Evolutionary conservation across 163 green algal species (phyloP).

Genomic region (Scenedesmus sp.): DNA sequence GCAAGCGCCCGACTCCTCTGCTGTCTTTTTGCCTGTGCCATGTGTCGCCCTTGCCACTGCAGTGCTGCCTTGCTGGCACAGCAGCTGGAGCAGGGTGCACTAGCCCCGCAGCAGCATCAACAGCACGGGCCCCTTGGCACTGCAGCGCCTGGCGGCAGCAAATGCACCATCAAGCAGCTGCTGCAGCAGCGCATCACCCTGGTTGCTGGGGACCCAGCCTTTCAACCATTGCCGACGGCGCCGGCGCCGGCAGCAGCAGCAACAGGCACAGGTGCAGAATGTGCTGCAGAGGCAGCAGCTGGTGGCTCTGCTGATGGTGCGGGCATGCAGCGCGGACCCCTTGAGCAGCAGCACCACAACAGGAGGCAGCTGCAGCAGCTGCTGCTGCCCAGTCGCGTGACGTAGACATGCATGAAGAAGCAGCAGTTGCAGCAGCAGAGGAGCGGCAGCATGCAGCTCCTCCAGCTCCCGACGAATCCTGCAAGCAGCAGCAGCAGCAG

Average conservation of each 20-base stretch:
- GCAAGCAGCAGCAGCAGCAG: background rate
- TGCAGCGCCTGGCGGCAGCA: background rate
- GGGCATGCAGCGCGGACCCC: background rate
- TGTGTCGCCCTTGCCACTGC: background rate
- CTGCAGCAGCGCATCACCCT: background rate
- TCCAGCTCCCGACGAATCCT: background rate
- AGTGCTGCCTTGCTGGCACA: background rate
- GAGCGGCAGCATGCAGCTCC: background rate
- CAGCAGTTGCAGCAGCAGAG: background rate
- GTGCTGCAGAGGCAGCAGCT: background rate
- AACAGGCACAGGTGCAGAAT: background rate
- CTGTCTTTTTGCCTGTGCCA: background rate
- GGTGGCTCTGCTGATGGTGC: background rate
- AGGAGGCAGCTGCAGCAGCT: background rate
- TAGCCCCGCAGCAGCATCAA: background rate
- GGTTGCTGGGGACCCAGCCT: background rate
- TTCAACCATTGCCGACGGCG: too few species aligned
- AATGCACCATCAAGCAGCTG: background rate
- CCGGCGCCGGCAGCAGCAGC: slow-evolving; percentile 7
- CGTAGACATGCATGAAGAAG: background rate
- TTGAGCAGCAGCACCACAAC: background rate
- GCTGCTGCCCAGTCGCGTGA: background rate
- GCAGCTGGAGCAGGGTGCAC: background rate
- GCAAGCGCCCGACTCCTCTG: background rate
- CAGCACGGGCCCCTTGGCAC: too few species aligned